A percentile compares a stretch with the other conserved stretches of the same genome.
These are phyloP conservation scores for Peronospora destructor DNA, from an alignment of 352 stramenopile species.

Conservation along the genomic window DNA sequence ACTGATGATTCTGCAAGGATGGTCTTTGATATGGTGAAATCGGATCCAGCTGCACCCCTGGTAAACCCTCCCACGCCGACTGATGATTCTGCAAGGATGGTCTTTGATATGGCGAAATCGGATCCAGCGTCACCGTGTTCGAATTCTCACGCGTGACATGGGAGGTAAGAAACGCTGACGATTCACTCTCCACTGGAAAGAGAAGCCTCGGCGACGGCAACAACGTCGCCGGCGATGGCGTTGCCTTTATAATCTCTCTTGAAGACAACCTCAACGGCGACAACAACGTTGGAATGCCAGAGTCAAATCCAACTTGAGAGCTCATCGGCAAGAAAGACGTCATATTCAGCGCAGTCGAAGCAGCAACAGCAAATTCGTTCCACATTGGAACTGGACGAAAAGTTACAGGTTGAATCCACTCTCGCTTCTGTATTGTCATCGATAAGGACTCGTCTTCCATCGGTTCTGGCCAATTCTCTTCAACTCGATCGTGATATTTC, in stretches of 20 bases:
- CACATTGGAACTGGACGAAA: conserved; percentile 2
- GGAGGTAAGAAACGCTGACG: not conserved
- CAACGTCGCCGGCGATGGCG: conserved; percentile 10
- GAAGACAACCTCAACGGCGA: conserved; percentile 20
- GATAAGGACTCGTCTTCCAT: not conserved
- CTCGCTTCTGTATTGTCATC: not conserved
- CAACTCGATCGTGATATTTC: conserved; percentile 30
- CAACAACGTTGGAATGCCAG: conserved; percentile 11
- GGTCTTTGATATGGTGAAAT: conserved; percentile 12
- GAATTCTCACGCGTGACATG: not conserved
- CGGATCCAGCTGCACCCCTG: conserved; percentile 22
- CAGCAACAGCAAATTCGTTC: not conserved
- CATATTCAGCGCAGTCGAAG: conserved; percentile 4
- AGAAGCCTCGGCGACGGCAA: conserved; percentile 15
- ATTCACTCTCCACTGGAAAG: conserved; percentile 21
- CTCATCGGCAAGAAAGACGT: conserved; percentile 37
- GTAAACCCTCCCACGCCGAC: conserved; percentile 46
- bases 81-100: conserved; percentile 49
- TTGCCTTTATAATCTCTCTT: not conserved
- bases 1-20: conserved; percentile 50
- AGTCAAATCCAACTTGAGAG: conserved; percentile 17
- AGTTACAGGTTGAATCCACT: conserved; percentile 7
- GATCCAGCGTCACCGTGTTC: conserved; percentile 2
- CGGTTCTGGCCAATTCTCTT: not conserved
- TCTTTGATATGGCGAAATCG: conserved; percentile 5